Evolutionary conservation across 2,329 filamentous ascomycete species (phyloP), one percentile per base, ranked within the genome.

Genomic region (Colletotrichum phormii): DNA sequence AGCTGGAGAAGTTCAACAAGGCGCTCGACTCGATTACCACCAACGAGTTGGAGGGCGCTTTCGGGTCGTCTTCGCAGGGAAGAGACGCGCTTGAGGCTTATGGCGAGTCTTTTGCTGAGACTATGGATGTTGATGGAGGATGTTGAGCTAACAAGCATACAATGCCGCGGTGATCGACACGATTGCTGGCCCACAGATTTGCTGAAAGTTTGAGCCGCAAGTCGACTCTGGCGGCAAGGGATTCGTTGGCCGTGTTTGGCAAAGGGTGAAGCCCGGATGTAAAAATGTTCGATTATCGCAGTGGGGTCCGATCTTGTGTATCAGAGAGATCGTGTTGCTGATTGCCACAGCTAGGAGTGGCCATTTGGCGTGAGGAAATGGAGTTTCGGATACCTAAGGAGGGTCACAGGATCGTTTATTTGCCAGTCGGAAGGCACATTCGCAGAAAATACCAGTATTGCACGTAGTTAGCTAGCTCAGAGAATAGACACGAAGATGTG

Each of bases 11-110:
- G 76, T 85, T 88, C 62, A 78, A 80, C n/a, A 82, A 81, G 59
- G 87, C 87, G 0, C 80, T 88, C 67, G 78, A 80, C 26, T 86
- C 84, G 46, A 89, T 89, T 64, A 88, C 12, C 83, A 87, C 75
- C 3, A 80, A 88, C 5, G 85, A 87, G 74, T 77, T 78, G 22
- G 83, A 83, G 5, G 77, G 79, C 0, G 71, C 67, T 4, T 77
- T 76, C 11, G 66, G 71, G 6, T 57, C 67, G 2, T 29, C 66
- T 18, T 70, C 71, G 35, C 71, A 65, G 31, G 61, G 49, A 3
- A 31, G 49, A 5, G 22, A 58, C 29, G 33, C 55, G 22, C 64
- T 57, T 18, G 64, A 57, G 12, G 26, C 29, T 31, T 61, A 73
- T 9, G 55, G 51, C 15, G 71, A 72, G 33, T 73, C 71, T 15